phyloP scores from a whole-genome alignment of 768 basidiomycete species.

The Podaxis sp. region DNA sequence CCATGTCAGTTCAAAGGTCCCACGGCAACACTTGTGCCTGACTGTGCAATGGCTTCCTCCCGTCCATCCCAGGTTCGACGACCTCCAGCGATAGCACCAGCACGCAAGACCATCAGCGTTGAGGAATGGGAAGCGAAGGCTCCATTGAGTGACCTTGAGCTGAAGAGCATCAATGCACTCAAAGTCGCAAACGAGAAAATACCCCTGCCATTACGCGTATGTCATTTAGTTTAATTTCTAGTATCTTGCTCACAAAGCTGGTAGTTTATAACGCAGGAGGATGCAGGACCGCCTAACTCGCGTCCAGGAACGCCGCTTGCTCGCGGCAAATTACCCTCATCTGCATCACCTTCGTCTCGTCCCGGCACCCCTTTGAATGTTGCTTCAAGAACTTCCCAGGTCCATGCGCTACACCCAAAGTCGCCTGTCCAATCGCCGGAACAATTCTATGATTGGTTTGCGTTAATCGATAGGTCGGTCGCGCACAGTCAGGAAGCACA shows the following conservation, averaged over 20 bases:
- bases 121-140: constrained; percentile 93
- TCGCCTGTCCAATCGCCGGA: constrained; percentile 86
- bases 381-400: background rate
- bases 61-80: background rate
- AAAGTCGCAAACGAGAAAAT: constrained; percentile 56
- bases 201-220: constrained; percentile 75
- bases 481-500: constrained; percentile 93
- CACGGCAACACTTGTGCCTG: background rate
- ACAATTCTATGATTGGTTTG: constrained; percentile 97
- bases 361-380: constrained; percentile 39
- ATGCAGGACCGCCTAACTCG: constrained; percentile 15
- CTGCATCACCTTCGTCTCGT: constrained; percentile 21
- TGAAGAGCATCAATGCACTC: constrained; percentile 36
- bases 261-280: constrained; percentile 26
- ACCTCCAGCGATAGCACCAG: constrained; percentile 2
- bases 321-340: background rate
- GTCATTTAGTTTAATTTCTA: background rate
- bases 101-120: constrained; percentile 43
- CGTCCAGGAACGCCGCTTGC: constrained; percentile 39
- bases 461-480: constrained; percentile 83
- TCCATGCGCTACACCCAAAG: constrained; percentile 66
- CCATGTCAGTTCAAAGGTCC: background rate
- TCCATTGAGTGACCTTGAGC: constrained; percentile 66
- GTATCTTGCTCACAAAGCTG: constrained; percentile 1
- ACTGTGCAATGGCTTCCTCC: no score